Conservation (phyloP, 805 yeast genomes). For the Starmerella apis region DNA sequence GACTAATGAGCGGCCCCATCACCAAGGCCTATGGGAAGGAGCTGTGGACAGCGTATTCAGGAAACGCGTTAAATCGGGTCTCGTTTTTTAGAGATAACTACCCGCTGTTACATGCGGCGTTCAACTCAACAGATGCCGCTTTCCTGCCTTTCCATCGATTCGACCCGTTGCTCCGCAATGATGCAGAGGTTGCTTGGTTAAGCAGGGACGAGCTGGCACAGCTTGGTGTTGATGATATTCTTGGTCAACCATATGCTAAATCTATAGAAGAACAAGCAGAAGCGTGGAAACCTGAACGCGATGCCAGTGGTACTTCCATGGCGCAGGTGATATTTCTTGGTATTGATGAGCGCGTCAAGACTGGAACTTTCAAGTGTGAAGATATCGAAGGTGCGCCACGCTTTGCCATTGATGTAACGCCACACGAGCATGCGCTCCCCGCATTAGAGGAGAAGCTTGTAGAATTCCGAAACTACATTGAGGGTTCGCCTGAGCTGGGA, state of each 20-base stretch:
- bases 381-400: slow-evolving; percentile 31
- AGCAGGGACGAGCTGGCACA: slow-evolving; percentile 8
- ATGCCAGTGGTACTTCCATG: slow-evolving; percentile 27
- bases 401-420: slow-evolving; percentile 33
- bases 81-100: slow-evolving; percentile 51
- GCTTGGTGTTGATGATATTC: slow-evolving; percentile 29
- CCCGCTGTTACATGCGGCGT: slow-evolving; percentile 41
- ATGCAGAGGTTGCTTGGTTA: slow-evolving; percentile 30
- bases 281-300: slow-evolving; percentile 32
- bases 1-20: slow-evolving; percentile 21
- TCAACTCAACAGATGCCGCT: slow-evolving; percentile 39
- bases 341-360: slow-evolving; percentile 35
- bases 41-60: slow-evolving; percentile 36
- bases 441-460: slow-evolving; percentile 15
- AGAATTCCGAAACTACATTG: slow-evolving; percentile 9
- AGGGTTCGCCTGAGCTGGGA: slow-evolving; percentile 3
- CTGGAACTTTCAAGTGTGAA: slow-evolving; percentile 20
- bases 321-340: slow-evolving; percentile 41
- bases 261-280: slow-evolving; percentile 27
- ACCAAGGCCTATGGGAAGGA: slow-evolving; percentile 28
- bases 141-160: slow-evolving; percentile 37
- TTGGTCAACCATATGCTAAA: slow-evolving; percentile 32
- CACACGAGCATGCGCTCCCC: slow-evolving; percentile 22
- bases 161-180: slow-evolving; percentile 24
- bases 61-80: slow-evolving; percentile 50